Base-by-base conservation (phyloP, 2,329 filamentous ascomycete genomes). In the Alternaria consortialis region DNA sequence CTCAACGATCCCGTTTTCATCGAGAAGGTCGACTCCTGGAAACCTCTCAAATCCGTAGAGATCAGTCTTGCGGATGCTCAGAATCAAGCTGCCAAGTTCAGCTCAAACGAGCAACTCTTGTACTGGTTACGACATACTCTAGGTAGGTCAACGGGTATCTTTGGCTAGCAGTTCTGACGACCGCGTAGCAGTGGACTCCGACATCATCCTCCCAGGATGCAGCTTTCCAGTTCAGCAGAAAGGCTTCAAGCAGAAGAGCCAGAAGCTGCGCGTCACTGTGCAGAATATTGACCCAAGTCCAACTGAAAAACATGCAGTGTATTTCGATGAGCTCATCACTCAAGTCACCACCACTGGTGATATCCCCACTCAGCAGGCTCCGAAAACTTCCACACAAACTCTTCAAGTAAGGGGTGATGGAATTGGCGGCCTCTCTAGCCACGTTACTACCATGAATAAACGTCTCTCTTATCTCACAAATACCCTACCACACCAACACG, bases 191-290 rank as follows among this genome's bases (percentile, higher is more conserved):
- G 53, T 48, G 5, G 83, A 86, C 56, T 86, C 90, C 32, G 91
- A 93, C 61, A 84, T 89, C 42, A 81, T 96, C 17, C 87, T 90
- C 34, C 85, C 88, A 3, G 91, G 91, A 5, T 87, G 93, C 80
- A 81, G 85, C 0, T 87, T 97, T 64, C 91, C 93, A 29, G 85
- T 88, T 20, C 75, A 74, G 34, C 69, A 68, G 31, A 74, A 68
- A 55, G 72, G 75, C 0, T 82, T 84, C 42, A 82, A 84, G 4
- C 81, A 83, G 32, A 87, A 85, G 67, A 84, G 56, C 31, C 32
- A 66, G 4, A 79, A 74, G 58, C 7, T 88, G 55, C 85, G 84
- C 15, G 93, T 93, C 73, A 83, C 83, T 40, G 80, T 90, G 50
- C 79, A 83, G 29, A 80, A 84, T 5, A 88, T 96, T 53, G 76